A percentile compares a stretch with the other conserved stretches of the same genome.
These are phyloP conservation scores for Colletotrichum cuscutae DNA, from an alignment of 2,329 filamentous ascomycete species.

Conservation along the genomic window DNA sequence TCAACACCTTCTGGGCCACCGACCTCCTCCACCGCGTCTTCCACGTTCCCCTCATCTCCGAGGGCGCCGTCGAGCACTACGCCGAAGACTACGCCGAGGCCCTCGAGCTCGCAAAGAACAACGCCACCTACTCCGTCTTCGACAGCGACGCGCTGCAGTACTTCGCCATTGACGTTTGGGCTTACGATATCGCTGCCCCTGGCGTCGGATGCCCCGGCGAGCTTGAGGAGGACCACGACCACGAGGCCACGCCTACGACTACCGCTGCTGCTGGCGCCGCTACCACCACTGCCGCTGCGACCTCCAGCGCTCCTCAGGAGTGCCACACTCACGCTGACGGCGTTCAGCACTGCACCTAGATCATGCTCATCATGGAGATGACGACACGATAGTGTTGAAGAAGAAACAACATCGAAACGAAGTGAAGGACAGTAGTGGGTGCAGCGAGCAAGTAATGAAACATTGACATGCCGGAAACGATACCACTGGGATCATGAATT, in stretches of 20 bases:
- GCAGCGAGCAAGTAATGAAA: background rate
- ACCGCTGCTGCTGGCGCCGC: conserved; percentile 48
- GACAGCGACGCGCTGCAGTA: conserved; percentile 74
- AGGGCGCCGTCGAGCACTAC: conserved; percentile 70
- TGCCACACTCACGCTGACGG: conserved; percentile 52
- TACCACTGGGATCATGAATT: conserved; percentile 19
- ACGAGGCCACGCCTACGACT: conserved; percentile 10
- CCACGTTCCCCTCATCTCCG: conserved; percentile 70
- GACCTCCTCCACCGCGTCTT: conserved; percentile 75
- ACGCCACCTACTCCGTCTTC: conserved; percentile 58
- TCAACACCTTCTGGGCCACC: conserved; percentile 72
- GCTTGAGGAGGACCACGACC: conserved; percentile 20
- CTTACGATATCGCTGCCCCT: conserved; percentile 71
- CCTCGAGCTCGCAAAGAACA: conserved; percentile 59
- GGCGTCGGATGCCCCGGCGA: conserved; percentile 70
- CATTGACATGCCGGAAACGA: conserved; percentile 19
- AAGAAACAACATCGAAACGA: background rate
- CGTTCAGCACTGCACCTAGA: conserved; percentile 43
- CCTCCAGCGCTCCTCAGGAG: conserved; percentile 67
- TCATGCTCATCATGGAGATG: no score
- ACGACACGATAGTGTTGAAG: background rate
- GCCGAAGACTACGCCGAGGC: conserved; percentile 67
- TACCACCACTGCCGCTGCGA: conserved; percentile 60
- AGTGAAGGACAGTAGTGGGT: background rate
- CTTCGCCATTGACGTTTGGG: conserved; percentile 76